Conservation (phyloP, 805 yeast species). For the Lipomyces sp. region DNA sequence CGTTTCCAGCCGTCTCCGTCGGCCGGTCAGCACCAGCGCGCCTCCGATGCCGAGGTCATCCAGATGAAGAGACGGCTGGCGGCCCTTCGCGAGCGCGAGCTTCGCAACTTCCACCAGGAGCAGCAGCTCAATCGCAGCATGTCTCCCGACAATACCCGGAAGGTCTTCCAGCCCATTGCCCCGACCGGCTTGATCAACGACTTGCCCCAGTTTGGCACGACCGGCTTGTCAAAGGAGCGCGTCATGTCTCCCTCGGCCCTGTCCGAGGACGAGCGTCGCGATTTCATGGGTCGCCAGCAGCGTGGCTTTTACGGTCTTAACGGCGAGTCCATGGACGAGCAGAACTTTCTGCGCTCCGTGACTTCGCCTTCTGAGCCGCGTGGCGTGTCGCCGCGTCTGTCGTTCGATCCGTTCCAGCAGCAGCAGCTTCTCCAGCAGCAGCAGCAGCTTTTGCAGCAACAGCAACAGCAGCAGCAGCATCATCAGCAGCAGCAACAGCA, state of each 20-base stretch:
- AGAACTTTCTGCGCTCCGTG: constrained; percentile 15
- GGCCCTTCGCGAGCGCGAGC: constrained; percentile 30
- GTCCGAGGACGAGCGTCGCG: constrained; percentile 30
- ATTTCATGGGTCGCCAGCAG: constrained; percentile 27
- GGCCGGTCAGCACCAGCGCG: constrained; percentile 11
- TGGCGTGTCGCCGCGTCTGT: constrained; percentile 25
- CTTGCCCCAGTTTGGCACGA: constrained; percentile 17
- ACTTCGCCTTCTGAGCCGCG: constrained; percentile 20
- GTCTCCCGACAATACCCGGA: constrained; percentile 28
- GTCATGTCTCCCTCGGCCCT: constrained; percentile 28
- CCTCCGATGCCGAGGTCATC: constrained; percentile 25
- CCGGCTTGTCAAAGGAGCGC: constrained; percentile 20
- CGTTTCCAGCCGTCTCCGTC: constrained; percentile 25
- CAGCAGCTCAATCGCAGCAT: constrained; percentile 30
- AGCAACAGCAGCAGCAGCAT: constrained; percentile 5
- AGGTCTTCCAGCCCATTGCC: constrained; percentile 10
- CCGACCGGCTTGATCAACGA: constrained; percentile 19
- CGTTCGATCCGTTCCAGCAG: constrained; percentile 30
- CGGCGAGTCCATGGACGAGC: constrained; percentile 21
- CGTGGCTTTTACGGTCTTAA: constrained; percentile 24
- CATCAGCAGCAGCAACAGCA: constrained; percentile 2
- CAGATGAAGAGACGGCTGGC: constrained; percentile 31
- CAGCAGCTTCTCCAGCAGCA: constrained; percentile 2
- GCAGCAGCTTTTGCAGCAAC: constrained; percentile 15
- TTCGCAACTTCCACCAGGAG: constrained; percentile 31